Base-by-base conservation (phyloP, 2,329 filamentous ascomycete genomes). In the Neofusicoccum laricinum region DNA sequence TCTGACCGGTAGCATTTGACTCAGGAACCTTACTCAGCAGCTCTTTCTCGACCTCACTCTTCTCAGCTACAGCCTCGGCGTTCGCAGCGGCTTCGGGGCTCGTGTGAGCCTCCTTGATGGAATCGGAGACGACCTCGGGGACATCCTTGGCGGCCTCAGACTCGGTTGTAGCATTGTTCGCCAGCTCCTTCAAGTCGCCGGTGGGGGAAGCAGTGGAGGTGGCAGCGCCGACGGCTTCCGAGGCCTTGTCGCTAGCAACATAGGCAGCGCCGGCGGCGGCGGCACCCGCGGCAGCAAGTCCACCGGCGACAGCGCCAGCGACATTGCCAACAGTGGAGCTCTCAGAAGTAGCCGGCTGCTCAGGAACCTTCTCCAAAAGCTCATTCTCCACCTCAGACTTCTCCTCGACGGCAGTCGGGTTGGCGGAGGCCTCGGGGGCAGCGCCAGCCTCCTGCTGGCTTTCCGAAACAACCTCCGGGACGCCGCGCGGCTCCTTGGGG, bases 21-120 rank as follows among this genome's bases (percentile, higher is more conserved):
- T 76, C 74, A 67, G 77, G 61, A 66, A 88, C 83, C 75, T 90
- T 85, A 67, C 86, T 83, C 50, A 93, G 80, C 6, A 96, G 82
- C 79, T 96, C 90, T 21, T 85, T 77, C 80, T 96, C 92, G 4
- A 93, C 82, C 8, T 81, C 84, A 75, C 86, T 86, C 85, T 95
- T 95, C 70, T 93, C 90, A 66, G 84, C 79, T 5, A 95, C 90
- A 21, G 88, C 90, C 64, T 83, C 83, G 1, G 86, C 80, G 76
- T 88, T 89, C 62, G 85, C 85, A 41, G 90, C 86, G 32, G 91
- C 91, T 78, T 95, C 92, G 12, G 91, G 89, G 66, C 80, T 82
- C 70, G 83, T 76, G 64, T 86, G 84, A 30, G 90, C 84, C 59
- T 79, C 66, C 21, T 73, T 70, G 7, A 82, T 72, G 2, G 81